Evolutionary conservation across 2,329 filamentous ascomycete species (phyloP), one percentile per base, ranked within the genome.

Genomic region (Monosporascus sp.): DNA sequence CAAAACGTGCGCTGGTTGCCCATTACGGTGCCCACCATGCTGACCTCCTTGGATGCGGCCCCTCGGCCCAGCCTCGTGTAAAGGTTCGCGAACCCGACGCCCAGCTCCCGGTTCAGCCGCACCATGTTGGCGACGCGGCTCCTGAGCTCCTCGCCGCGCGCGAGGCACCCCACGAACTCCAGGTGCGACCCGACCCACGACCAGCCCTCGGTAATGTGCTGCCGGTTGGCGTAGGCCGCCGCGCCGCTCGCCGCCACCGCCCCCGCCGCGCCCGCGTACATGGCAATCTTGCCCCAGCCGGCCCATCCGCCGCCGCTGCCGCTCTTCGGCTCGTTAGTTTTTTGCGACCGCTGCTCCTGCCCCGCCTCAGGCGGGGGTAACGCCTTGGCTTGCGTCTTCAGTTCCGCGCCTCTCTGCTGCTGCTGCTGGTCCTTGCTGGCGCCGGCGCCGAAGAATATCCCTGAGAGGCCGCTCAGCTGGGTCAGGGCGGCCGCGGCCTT

Each of bases 81-180:
- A 53, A 97, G 77, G 66, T 97, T 94, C 15, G 84, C 85, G 66
- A 92, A 96, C 2, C 89, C 88, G 15, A 97, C 79, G 14, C 77
- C 78, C 15, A 89, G 79, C 53, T 88, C 83, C 46, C 75, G 69
- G 36, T 84, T 78, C 20, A 92, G 73, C 54, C 78, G 76, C n/a
- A 82, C 77, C 67, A 97, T 77, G 55, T 75, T 79, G n/a, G 77
- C 73, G 9, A 96, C 78, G 34, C 94, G 83, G 64, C 84, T 81
- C 60, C 85, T 84, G 58, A 97, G 75, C 65, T 96, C 91, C 62
- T 92, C 88, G 5, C 84, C 84, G n/a, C 89, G 84, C 47, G 89
- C 88, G 7, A 99, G 80, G 64, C 90, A 95, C 2, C 91, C 90
- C 1, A 97, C 89, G 64, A 97, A 99, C 69, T 94, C 89, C 25